Percentiles rank a stretch among this genome's conserved stretches.
These are phyloP conservation scores for Lepidium aucheri DNA, from an alignment of 345 rosid genomes.

Conservation along the genomic window DNA sequence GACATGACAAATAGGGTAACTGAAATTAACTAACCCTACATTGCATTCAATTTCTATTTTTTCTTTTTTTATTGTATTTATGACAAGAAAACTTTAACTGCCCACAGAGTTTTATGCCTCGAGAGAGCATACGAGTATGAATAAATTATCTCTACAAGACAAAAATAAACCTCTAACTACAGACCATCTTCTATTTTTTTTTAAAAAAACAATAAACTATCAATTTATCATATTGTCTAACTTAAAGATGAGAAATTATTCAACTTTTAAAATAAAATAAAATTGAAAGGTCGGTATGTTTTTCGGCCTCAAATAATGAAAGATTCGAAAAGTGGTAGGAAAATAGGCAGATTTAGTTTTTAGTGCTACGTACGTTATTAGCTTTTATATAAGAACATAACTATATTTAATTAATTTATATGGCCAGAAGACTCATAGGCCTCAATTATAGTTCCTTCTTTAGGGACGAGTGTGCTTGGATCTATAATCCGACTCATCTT, in stretches of 20 bases:
- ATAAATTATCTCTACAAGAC: neutral
- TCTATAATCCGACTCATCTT: neutral
- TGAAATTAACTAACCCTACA: conserved; percentile 21
- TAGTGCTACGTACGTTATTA: neutral
- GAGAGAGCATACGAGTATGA: neutral
- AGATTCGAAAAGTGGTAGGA: neutral
- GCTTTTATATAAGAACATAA: neutral
- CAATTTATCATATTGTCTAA: neutral
- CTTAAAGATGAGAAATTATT: too few species aligned
- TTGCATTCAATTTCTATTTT: neutral
- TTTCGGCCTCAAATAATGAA: neutral
- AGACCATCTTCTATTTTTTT: neutral
- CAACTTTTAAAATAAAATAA: neutral
- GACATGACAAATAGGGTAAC: conserved; percentile 26
- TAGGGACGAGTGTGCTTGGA: neutral
- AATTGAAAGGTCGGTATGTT: neutral
- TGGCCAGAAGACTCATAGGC: neutral
- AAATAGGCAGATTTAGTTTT: neutral
- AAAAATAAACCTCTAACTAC: neutral
- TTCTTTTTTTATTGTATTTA: too few species aligned
- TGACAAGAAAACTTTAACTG: conserved; percentile 2
- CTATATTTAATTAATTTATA: neutral
- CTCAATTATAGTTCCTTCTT: neutral
- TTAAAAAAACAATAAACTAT: neutral
- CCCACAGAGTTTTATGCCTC: conserved; percentile 12